Evolutionary conservation across 208 protist species (phyloP), one percentile per base, ranked within the genome.

Genomic region (Tritrichomonas musculus): DNA sequence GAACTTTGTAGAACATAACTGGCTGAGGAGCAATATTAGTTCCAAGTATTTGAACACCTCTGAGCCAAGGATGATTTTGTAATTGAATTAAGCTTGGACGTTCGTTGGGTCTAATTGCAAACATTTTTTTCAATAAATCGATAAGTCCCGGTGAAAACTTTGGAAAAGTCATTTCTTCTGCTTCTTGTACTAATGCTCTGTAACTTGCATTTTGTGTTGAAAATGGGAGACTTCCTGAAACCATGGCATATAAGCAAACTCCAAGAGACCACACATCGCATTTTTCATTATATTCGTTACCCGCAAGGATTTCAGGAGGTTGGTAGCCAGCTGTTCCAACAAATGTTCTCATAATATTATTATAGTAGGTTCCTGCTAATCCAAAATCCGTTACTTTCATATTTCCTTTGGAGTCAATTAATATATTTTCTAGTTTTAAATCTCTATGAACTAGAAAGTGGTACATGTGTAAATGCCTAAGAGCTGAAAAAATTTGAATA

Each of bases 291-390:
- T 94, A 94, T 39, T 92, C 39, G 41, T 57, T 65, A 60, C 80
- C 64, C 8, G 44, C 41, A 14, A 94, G 50, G 27, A 94, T 49
- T 88, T 95, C 94, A 69, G 94, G 94, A 2, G 94, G 49, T 36
- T 30, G 53, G n/a, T 95, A 95, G 2, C 94, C 94, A 3, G 94
- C 39, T 44, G 94, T 95, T 33, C 94, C 94, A 14, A 82, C 93
- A 33, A 66, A 94, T 53, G 72, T 50, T 3, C 80, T 1, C 33
- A 94, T 50, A 36, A 39, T 49, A 55, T 69, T 93, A 39, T 30
- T 39, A 13, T 66, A 57, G 69, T 17, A 69, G 27, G 49, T 66
- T 33, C 27, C 41, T 41, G 44, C 33, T 55, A 77, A 55, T 14
- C 92, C 53, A 93, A 93, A 77, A 25, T 72, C 50, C 20, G 33